Evolutionary conservation across 2,329 filamentous ascomycete species (phyloP), one percentile per base, ranked within the genome.

Genomic region (Xylaria sp.): DNA sequence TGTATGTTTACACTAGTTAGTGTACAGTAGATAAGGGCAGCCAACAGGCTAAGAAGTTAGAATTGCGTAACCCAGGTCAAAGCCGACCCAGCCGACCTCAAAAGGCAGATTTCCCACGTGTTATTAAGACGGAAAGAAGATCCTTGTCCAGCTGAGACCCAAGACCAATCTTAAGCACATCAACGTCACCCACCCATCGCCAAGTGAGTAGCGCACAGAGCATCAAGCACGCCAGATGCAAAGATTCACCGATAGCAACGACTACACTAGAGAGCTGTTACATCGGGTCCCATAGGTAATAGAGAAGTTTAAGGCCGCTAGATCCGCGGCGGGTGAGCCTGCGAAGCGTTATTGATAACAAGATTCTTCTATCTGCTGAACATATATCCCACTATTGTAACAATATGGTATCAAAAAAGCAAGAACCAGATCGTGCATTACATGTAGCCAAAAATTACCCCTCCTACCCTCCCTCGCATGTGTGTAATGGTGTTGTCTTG

Each of bases 381-480:
- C 55, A 40, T 15, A 46, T 49, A 25, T 57, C 43, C 50, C 57
- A 63, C 33, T 63, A 63, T 40, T 58, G 43, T 54, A 62, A 64
- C 58, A 66, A 19, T 65, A 60, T 68, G 66, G 66, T 68, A 68
- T 68, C 66, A 68, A 66, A 60, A 65, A 56, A 31, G n/a, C n/a
- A n/a, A n/a, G 28, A 31, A 31, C 28, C 42, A 49, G 38, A 53
- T 46, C 51, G 19, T 33, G 15, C 50, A 58, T n/a, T n/a, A n/a
- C n/a, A n/a, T n/a, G 49, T 46, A 60, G 25, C 37, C 35, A 62
- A 61, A 33, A 67, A 53, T 63, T 56, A 54, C 65, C 42, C 53
- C 56, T 37, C 57, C 49, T 19, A n/a, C 28, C 28, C 9, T 4
- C 28, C 28, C 28, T 31, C 9, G 28, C 28, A 31, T 59, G 42